Base-by-base conservation (phyloP, 2,329 filamentous ascomycete genomes). In the Dothidotthia symphoricarpi region DNA sequence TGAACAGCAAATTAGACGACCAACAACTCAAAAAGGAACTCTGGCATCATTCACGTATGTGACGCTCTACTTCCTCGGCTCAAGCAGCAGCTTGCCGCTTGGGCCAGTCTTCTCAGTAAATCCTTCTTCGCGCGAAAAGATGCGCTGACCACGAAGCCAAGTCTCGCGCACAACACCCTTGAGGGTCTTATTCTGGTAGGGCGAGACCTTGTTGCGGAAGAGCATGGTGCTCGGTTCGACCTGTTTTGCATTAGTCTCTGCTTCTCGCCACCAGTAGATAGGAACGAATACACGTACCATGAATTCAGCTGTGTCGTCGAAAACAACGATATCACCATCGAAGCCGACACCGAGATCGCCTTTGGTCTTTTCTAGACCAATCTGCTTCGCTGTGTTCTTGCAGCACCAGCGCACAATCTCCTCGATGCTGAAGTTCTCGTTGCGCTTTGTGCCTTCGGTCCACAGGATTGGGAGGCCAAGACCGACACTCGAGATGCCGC, bases 401-500 rank as follows among this genome's bases (percentile, higher is more conserved):
- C 85, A 86, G 73, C 91, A 97, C 67, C 94, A 83, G 3, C 83
- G 77, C 2, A 91, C 89, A 11, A 97, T 83, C 57, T 96, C 87
- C 41, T 86, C 74, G 15, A 96, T 72, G 26, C 74, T 74, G 36
- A 75, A 70, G 67, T 70, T 68, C 41, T 64, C 64, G 28, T 78
- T 71, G 27, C 86, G 77, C 47, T 80, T 76, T 61, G 76, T 73
- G 22, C 86, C 77, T 29, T 88, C 82, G 0, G 88, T 90, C 81
- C 90, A 85, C 5, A 98, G 76, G 49, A 98, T 95, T 4, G 88
- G 88, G 3, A 98, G 76, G 1, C 93, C 93, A 1, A 98, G 79
- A 0, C 93, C 93, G 13, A 98, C 91, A 4, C 86, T 93, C 3
- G 87, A 91, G 59, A 98, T 95, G 11, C 93, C 93, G 36, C 93